Base-by-base conservation (phyloP, 2,329 filamentous ascomycete genomes). In the Colletotrichum sp. region DNA sequence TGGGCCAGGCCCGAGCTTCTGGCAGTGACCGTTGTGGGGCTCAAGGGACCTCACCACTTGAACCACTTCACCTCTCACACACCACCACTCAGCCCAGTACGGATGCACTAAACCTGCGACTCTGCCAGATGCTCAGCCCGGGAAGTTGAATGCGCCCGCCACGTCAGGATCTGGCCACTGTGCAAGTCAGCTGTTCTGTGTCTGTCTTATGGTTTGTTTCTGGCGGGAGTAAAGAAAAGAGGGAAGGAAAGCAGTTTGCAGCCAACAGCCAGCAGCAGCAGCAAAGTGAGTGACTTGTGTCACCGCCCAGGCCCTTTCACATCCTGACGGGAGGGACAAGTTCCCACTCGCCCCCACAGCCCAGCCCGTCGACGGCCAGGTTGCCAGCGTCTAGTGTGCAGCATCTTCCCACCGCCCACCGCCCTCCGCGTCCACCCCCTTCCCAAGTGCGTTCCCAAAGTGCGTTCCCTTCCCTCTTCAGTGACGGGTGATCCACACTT, bases 141-240 rank as follows among this genome's bases (percentile, higher is more conserved):
- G 3, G 9, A 10, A 48, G 43, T 12, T 48, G 43, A 13, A 48
- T 48, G 43, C 43, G 72, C 75, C 75, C 60, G 75, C 75, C 75
- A 77, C 75, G 75, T 77, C 75, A 76, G 68, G 75, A 64, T 74
- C 52, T 63, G 67, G 67, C 32, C 65, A 55, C 36, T 57, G 63
- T 57, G 12, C 52, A 21, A 34, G 59, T 34, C 21, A 55, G 18
- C 43, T 24, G 18, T 36, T 15, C 28, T 9, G 28, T 57, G 26
- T 13, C 21, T 48, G 63, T 43, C 34, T 65, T 57, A 13, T 48
- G 16, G 16, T 36, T 28, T 43, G 39, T 2, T 3, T 43, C 39
- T n/a, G 18, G 39, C 39, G 18, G 39, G 39, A 43, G 39, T 10
- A 43, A 43, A 43, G 39, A n/a, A 43, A n/a, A n/a, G 39, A 43